Evolutionary conservation across 345 rosid genomes (phyloP).

Genomic region (Corymbia maculata): DNA sequence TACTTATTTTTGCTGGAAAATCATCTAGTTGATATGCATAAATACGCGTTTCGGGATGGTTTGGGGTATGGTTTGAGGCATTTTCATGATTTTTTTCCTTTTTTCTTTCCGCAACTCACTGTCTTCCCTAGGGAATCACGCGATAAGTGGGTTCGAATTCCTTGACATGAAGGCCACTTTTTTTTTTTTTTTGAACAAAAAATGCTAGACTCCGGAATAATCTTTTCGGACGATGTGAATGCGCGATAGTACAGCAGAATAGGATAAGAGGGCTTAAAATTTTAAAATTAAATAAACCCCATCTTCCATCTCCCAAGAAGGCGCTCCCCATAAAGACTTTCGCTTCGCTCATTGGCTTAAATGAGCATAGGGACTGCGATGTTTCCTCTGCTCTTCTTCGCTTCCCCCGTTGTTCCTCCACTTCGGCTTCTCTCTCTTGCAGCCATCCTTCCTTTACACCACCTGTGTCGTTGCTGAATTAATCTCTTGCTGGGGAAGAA

Average conservation of each 20-base stretch:
- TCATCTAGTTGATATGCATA: rapidly evolving
- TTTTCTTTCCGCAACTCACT: too few species aligned
- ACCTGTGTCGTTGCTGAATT: not conserved
- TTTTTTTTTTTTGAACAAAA: too few species aligned
- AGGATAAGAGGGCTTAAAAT: not conserved
- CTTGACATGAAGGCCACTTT: too few species aligned
- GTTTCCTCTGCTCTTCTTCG: not conserved
- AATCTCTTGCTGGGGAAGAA: not conserved
- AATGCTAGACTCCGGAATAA: too few species aligned
- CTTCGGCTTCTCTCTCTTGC: not conserved
- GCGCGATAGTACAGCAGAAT: not conserved
- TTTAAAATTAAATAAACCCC: not conserved
- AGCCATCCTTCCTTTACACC: not conserved
- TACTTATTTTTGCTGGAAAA: too few species aligned
- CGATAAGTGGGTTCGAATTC: too few species aligned
- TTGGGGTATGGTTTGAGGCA: too few species aligned
- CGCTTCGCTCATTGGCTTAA: not conserved
- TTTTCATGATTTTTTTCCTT: too few species aligned
- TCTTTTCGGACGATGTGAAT: not conserved
- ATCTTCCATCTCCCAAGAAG: not conserved
- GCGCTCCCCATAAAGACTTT: not conserved
- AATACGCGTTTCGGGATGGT: too few species aligned
- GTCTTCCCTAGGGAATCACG: too few species aligned
- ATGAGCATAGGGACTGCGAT: not conserved
- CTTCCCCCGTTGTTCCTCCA: not conserved